Percentiles rank a stretch among this genome's conserved stretches.
Evolutionary conservation across 768 basidiomycete genomes (phyloP).

Genomic region (Filobasidium floriforme): DNA sequence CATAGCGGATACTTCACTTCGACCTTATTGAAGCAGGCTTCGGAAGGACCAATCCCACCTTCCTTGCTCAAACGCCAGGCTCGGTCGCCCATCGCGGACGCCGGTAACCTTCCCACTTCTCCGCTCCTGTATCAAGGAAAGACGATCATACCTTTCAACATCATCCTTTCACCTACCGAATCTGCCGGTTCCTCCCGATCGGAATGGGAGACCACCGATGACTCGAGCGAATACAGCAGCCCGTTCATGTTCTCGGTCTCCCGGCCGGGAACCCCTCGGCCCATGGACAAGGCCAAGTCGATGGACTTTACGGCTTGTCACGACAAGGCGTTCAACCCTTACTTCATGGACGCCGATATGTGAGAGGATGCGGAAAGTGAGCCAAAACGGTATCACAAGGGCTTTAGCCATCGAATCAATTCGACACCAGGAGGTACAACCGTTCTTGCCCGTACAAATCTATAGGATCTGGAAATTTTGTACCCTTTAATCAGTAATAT

Average conservation of each 20-base stretch:
- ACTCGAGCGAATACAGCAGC: neutral
- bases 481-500: no score
- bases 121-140: neutral
- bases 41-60: neutral
- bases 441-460: no score
- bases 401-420: no score
- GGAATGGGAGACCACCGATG: neutral
- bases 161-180: neutral
- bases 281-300: neutral
- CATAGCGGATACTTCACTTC: neutral
- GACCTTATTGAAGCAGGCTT: neutral
- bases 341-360: neutral
- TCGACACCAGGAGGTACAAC: no score
- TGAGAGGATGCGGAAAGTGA: neutral
- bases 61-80: neutral
- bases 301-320: neutral
- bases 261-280: neutral
- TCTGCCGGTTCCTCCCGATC: neutral
- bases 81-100: neutral
- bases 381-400: neutral
- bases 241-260: neutral
- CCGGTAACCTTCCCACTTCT: neutral
- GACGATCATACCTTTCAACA: neutral
- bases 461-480: no score
- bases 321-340: constrained; percentile 1